A percentile compares a stretch with the other conserved stretches of the same genome.
These are phyloP conservation scores for Rhizopus arrhizus DNA, from an alignment of 371 early-diverging fungal genomes.

Conservation along the genomic window DNA sequence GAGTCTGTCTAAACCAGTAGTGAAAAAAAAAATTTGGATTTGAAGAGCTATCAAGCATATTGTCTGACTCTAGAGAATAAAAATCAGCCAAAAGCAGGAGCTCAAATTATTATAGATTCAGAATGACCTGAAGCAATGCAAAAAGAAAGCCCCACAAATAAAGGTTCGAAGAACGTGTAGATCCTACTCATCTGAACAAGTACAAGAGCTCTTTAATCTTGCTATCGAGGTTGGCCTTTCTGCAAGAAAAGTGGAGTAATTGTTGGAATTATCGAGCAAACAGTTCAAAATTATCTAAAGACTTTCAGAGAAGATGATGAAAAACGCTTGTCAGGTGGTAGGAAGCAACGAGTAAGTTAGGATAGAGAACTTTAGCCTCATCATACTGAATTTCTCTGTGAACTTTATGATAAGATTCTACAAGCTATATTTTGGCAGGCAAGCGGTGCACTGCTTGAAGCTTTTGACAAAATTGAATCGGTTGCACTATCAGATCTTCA, in stretches of 20 bases:
- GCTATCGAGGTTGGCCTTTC: conserved; percentile 18
- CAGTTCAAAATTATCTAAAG: conserved; percentile 17
- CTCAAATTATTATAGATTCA: conserved; percentile 1
- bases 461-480: conserved; percentile 6
- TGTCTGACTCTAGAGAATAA: conserved; percentile 6
- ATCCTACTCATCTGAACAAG: conserved; percentile 12
- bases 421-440: neutral
- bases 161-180: conserved; percentile 9
- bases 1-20: conserved; percentile 5
- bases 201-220: conserved; percentile 24
- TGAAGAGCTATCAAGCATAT: conserved; percentile 7
- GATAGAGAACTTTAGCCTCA: neutral
- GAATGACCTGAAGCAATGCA: conserved; percentile 1
- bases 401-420: neutral
- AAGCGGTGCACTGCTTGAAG: conserved; percentile 1
- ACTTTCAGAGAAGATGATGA: conserved; percentile 13
- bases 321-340: conserved; percentile 9
- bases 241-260: conserved; percentile 14
- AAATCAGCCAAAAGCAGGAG: conserved; percentile 6
- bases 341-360: conserved; percentile 9
- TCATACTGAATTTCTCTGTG: conserved; percentile 1
- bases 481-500: conserved; percentile 6
- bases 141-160: neutral
- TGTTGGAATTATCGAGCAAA: conserved; percentile 12
- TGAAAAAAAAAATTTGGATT: conserved; percentile 14